Conservation (phyloP, 2,329 filamentous ascomycete genomes). For the Diaporthe citrichinensis region DNA sequence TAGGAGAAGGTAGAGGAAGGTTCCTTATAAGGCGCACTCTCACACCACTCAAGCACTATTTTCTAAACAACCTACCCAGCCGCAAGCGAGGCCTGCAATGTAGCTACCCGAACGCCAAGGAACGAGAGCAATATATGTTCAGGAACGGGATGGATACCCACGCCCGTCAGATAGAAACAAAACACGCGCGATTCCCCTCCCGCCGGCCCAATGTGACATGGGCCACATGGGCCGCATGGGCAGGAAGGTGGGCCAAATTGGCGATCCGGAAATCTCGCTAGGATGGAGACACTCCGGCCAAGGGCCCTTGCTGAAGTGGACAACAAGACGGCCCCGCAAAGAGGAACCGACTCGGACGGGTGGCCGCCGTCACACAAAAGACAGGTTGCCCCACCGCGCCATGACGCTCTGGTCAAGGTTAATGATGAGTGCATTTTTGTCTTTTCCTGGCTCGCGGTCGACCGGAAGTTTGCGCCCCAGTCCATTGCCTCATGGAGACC, state of each 20-base stretch:
- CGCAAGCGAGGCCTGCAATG: slow-evolving; percentile 30
- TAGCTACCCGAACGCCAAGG: slow-evolving; percentile 24
- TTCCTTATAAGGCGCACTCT: slow-evolving; percentile 1
- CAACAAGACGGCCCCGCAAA: slow-evolving; percentile 15
- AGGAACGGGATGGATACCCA: slow-evolving; percentile 26
- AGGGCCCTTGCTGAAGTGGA: background rate
- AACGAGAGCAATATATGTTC: slow-evolving; percentile 21
- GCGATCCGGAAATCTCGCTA: slow-evolving; percentile 31
- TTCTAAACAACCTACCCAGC: slow-evolving; percentile 3
- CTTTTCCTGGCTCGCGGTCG: slow-evolving; percentile 1
- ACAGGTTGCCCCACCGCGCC: background rate
- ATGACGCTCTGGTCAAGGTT: slow-evolving; percentile 9
- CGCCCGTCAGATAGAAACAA: slow-evolving; percentile 24
- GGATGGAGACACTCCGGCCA: slow-evolving; percentile 27
- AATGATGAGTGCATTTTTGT: slow-evolving; percentile 11
- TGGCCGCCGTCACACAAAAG: background rate
- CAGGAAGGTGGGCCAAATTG: slow-evolving; percentile 9
- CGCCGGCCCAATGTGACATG: slow-evolving; percentile 23
- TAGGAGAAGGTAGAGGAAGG: background rate
- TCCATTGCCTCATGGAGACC: background rate
- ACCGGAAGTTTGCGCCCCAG: slow-evolving; percentile 9
- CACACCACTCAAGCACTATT: background rate
- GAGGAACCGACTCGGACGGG: background rate
- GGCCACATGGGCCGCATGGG: slow-evolving; percentile 11
- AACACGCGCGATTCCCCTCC: slow-evolving; percentile 6